Percentiles rank a stretch among this genome's conserved stretches.
Evolutionary conservation across 192 early-diverging fungal genomes (phyloP).

Genomic region (Gamsiella multidivaricata): DNA sequence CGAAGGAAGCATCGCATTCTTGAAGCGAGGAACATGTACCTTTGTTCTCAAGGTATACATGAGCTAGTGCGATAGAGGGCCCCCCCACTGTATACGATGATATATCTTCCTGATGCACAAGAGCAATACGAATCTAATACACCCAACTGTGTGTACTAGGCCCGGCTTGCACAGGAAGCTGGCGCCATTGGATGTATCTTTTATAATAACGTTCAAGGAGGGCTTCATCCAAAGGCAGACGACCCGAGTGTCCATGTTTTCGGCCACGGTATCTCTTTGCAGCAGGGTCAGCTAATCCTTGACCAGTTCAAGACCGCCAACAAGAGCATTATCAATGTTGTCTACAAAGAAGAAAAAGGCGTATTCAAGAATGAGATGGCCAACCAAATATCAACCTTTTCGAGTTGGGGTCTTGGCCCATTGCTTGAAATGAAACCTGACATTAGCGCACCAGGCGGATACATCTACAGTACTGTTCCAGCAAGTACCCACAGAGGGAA

Average conservation of each 20-base stretch:
- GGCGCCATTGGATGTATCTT: slow-evolving; percentile 77
- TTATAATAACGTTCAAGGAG: slow-evolving; percentile 60
- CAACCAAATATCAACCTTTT: slow-evolving; percentile 76
- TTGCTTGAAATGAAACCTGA: slow-evolving; percentile 75
- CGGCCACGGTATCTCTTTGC: slow-evolving; percentile 63
- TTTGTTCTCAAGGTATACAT: slow-evolving; percentile 54
- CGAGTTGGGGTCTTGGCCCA: slow-evolving; percentile 76
- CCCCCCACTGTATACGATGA: no score
- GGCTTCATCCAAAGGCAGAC: slow-evolving; percentile 11
- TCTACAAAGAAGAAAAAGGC: slow-evolving; percentile 30
- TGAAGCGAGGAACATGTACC: slow-evolving; percentile 75
- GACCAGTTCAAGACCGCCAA: slow-evolving; percentile 49
- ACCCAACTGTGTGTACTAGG: neutral
- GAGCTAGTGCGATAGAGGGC: no score
- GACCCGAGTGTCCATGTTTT: slow-evolving; percentile 61
- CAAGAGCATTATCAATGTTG: slow-evolving; percentile 12
- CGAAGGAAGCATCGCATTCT: slow-evolving; percentile 61
- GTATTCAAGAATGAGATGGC: slow-evolving; percentile 60
- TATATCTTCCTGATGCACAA: no score
- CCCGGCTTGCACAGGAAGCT: slow-evolving; percentile 55
- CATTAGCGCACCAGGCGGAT: slow-evolving; percentile 68
- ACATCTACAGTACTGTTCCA: slow-evolving; percentile 71
- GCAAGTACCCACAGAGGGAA: slow-evolving; percentile 16
- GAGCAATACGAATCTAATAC: no score
- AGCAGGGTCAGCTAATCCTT: slow-evolving; percentile 59